Percentiles rank a stretch among this genome's conserved stretches.
Evolutionary conservation across 768 basidiomycete genomes (phyloP).

Genomic region (Lactarius pseudohatsudake): DNA sequence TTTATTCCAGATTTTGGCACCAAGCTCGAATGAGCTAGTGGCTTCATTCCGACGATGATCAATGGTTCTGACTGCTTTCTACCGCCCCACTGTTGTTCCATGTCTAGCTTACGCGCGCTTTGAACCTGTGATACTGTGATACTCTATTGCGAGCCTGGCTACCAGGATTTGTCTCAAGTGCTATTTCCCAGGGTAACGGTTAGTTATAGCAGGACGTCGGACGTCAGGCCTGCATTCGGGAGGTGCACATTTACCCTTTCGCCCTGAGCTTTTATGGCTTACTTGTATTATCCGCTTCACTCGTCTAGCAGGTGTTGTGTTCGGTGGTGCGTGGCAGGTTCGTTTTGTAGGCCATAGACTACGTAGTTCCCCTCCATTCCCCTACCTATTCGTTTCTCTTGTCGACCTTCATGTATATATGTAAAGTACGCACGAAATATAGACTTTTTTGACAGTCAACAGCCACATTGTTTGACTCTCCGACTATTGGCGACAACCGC

Average conservation of each 20-base stretch:
- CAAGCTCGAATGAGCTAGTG: background rate
- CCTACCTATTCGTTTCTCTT: constrained; percentile 3
- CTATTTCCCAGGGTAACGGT: background rate
- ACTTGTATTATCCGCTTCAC: background rate
- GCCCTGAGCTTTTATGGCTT: background rate
- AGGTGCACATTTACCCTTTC: background rate
- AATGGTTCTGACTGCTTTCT: background rate
- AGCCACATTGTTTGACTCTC: constrained; percentile 39
- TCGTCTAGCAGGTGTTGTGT: background rate
- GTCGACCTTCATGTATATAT: constrained; percentile 19
- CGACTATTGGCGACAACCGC: constrained; percentile 30
- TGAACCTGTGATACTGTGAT: background rate
- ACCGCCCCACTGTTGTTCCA: background rate
- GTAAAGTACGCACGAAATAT: constrained; percentile 23
- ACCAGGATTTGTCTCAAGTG: background rate
- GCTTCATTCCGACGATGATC: background rate
- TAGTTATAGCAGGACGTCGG: background rate
- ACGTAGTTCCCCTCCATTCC: background rate
- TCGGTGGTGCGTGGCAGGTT: background rate
- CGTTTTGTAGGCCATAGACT: background rate
- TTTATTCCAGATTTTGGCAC: background rate
- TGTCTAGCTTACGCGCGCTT: background rate
- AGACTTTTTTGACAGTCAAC: constrained; percentile 31
- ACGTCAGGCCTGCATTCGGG: background rate
- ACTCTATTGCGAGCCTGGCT: background rate